Evolutionary conservation across 345 rosid genomes (phyloP), one percentile per base, ranked within the genome.

Genomic region (Atalantia buxifolia): DNA sequence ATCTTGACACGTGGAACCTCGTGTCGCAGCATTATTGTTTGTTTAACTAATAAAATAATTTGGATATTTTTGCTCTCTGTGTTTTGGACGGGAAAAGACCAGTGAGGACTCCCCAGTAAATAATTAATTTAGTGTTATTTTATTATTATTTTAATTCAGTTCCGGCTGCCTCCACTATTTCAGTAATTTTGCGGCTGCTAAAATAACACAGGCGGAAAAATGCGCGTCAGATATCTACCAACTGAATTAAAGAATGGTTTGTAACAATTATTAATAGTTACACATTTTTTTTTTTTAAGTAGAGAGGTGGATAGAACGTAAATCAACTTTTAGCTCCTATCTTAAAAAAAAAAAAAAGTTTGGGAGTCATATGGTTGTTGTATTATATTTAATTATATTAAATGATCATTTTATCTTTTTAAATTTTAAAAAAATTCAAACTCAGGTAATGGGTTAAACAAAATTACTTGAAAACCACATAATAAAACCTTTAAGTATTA

Each of bases 1-100:
- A 81, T 78, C 62, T 38, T 40, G 81, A 72, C 88, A 79, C 73
- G 83, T 81, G 77, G 75, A 71, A 22, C 4, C 27, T 38, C 0
- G 21, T 19, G 5, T 14, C 14, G 48, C 36, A 21, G 13, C 18
- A 2, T 13, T 30, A 9, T 75, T 64, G 1, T n/a, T 2, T 19
- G 2, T 31, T 14, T 9, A 3, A 1, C 2, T 31, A 6, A 7
- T 65, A 14, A 68, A 77, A 72, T 45, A 76, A 55, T 57, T 65
- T 21, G 53, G 71, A 71, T 71, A 30, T 61, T 27, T 38, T 57
- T 7, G 9, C 21, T 7, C 38, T 25, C 8, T 40, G 14, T 36
- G 21, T 14, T 14, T 14, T 31, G 53, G 4, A 6, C 1, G 9
- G 3, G n/a, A 50, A 71, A 70, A 71, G 74, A 71, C 38, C 60